Base-by-base conservation (phyloP, 73 alveolate species). In the Diophrys appendiculata region DNA sequence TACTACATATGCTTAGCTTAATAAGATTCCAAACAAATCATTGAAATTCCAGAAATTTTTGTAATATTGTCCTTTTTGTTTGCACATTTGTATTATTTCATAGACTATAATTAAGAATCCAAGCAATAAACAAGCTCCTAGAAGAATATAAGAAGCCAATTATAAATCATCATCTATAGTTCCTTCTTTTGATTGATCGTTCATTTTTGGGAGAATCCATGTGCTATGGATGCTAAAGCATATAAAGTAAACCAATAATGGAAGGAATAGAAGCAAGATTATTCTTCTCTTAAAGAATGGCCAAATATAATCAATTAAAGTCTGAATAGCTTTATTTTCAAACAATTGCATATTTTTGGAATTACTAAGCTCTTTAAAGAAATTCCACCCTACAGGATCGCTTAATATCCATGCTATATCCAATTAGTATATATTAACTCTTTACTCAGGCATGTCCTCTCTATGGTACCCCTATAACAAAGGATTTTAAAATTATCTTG, bases 1-100 rank as follows among this genome's bases (percentile, higher is more conserved):
- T 25, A 65, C 28, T 0, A 65, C 78, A 0, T 27, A 22, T 23
- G 71, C 25, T 11, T 27, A 5, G 32, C 31, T 65, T 23, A 77
- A 2, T 2, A 32, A 22, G 70, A 65, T 11, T 13, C 70, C 14
- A 65, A 34, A 18, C 23, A 77, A 11, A 31, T 77, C 86, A 22
- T 34, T 27, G 52, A 77, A 2, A 70, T 77, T 77, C 86, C 86
- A 77, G 70, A 77, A 77, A 0, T 52, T 25, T 31, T 35, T 65
- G 32, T 65, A 32, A 29, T 77, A 77, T 22, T 77, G 78, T 1
- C 54, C 52, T 54, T 56, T 56, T 25, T 75, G 83, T 54, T 55
- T 55, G 0, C 26, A n/a, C 64, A 75, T 28, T 34, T 75, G 83
- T 11, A 30, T 55, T 2, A 75, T 29, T 54, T n/a, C n/a, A n/a